Percentiles rank a stretch among this genome's conserved stretches.
Conservation (phyloP, 768 basidiomycete genomes). For the Boletus rufocinnamomeus region DNA sequence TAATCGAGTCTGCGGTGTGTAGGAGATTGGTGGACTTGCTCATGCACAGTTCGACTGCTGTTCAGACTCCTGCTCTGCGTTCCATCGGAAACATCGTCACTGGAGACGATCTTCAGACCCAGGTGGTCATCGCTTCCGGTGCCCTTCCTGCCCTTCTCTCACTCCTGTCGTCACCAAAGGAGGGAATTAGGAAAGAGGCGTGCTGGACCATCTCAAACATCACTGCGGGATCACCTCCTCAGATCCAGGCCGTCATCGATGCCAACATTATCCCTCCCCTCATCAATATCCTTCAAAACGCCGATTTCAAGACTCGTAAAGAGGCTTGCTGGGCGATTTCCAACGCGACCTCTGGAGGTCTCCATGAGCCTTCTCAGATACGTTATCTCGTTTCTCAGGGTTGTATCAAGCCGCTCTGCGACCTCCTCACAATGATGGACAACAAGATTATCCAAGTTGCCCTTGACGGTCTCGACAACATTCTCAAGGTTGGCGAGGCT, state of each 20-base stretch:
- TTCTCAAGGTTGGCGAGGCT: constrained; percentile 94
- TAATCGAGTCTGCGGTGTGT: constrained; percentile 98
- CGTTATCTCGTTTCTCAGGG: constrained; percentile 97
- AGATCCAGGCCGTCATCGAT: constrained; percentile 97
- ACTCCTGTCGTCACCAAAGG: constrained; percentile 93
- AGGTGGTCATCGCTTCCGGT: constrained; percentile 97
- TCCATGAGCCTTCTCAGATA: constrained; percentile 95
- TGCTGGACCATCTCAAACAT: constrained; percentile 99
- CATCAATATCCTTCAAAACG: constrained; percentile 96
- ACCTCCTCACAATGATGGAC: constrained; percentile 96
- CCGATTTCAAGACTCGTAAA: constrained; percentile 99
- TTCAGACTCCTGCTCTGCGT: constrained; percentile 97
- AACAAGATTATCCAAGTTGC: constrained; percentile 99
- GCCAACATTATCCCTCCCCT: constrained; percentile 98
- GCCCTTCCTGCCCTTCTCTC: constrained; percentile 93
- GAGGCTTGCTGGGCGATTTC: constrained; percentile 99
- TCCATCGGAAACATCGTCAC: constrained; percentile 99
- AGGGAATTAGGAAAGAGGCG: constrained; percentile 98
- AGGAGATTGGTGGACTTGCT: constrained; percentile 95
- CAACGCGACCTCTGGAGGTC: constrained; percentile 96
- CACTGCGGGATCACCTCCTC: constrained; percentile 94
- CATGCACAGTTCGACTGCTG: constrained; percentile 92
- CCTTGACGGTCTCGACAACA: constrained; percentile 97
- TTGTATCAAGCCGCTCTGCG: constrained; percentile 98
- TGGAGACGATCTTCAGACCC: constrained; percentile 98